Evolutionary conservation across 495 filamentous ascomycete genomes (phyloP), one percentile per base, ranked within the genome.

Genomic region (Annulohypoxylon stygium): DNA sequence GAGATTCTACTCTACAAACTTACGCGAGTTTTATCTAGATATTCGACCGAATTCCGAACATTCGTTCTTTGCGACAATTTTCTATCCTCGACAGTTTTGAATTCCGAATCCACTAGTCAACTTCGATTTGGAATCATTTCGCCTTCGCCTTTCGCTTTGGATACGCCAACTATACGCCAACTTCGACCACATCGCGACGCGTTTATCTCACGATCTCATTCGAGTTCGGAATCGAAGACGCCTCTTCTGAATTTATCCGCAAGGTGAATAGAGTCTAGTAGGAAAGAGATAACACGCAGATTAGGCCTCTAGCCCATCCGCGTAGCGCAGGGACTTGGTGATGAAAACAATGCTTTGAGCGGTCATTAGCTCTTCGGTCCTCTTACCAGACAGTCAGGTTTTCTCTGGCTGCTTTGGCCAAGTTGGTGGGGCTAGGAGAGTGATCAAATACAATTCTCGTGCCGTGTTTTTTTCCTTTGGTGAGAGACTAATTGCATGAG

Each of bases 401-500:
- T 70, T 18, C 45, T 14, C 59, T 73, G 72, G 72, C 67, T 48
- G 34, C 16, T 67, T 55, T 73, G 71, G 77, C 61, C 69, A 54
- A 39, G 57, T 41, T 71, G 51, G 71, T 62, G 60, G 65, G 60
- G 48, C 65, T 43, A 62, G 59, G 53, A 61, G 67, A 67, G 65
- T 71, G 65, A 68, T 72, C 65, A 61, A 64, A 65, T 65, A 65
- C 75, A 71, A 69, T 75, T 70, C 65, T 76, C 67, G 69, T 75
- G 48, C 69, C 69, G 65, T 43, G 12, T 47, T 61, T 57, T 62
- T 62, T 69, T 69, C 55, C 11, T 30, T 69, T 69, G 62, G 63
- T 71, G 75, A 75, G 70, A 70, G 70, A 70, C 70, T 67, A 75
- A 75, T 77, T 71, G 77, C 61, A 65, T 76, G 73, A 71, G 61